Conservation (phyloP, 2,329 filamentous ascomycete genomes). For the Achaetomium macrosporum region DNA sequence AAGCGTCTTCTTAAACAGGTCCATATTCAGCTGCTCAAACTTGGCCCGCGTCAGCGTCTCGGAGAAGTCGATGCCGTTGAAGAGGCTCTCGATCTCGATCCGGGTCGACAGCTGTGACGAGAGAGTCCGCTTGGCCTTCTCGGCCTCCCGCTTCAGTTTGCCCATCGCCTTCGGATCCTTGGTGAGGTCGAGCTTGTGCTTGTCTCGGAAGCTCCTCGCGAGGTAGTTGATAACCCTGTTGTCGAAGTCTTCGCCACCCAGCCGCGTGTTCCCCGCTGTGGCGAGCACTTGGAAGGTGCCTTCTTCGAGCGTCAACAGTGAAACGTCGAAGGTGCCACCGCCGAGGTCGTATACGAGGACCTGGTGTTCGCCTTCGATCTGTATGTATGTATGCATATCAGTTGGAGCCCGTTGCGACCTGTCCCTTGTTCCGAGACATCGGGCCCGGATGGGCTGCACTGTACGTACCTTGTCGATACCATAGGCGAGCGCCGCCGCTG, state of each 20-base stretch:
- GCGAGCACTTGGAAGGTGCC: constrained; percentile 91
- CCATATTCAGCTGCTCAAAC: constrained; percentile 98
- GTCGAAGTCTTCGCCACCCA: constrained; percentile 98
- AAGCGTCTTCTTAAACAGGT: constrained; percentile 97
- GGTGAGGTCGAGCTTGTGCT: constrained; percentile 82
- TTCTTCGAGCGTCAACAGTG: constrained; percentile 81
- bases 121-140: constrained; percentile 98
- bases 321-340: constrained; percentile 92
- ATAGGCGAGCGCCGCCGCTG: constrained; percentile 89
- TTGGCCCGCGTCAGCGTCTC: constrained; percentile 97
- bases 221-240: constrained; percentile 95
- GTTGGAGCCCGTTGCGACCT: background rate
- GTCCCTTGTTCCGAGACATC: too few relatives aligned
- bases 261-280: constrained; percentile 91
- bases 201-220: constrained; percentile 93
- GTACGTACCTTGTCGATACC: constrained; percentile 71
- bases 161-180: constrained; percentile 97
- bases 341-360: constrained; percentile 92
- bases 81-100: constrained; percentile 96
- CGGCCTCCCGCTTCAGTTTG: constrained; percentile 98
- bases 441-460: too few relatives aligned
- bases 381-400: background rate
- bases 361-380: constrained; percentile 69
- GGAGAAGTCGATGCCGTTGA: constrained; percentile 92
- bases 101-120: constrained; percentile 89